Evolutionary conservation across 495 filamentous ascomycete species (phyloP), one percentile per base, ranked within the genome.

Genomic region (Bathelium albidoporum): DNA sequence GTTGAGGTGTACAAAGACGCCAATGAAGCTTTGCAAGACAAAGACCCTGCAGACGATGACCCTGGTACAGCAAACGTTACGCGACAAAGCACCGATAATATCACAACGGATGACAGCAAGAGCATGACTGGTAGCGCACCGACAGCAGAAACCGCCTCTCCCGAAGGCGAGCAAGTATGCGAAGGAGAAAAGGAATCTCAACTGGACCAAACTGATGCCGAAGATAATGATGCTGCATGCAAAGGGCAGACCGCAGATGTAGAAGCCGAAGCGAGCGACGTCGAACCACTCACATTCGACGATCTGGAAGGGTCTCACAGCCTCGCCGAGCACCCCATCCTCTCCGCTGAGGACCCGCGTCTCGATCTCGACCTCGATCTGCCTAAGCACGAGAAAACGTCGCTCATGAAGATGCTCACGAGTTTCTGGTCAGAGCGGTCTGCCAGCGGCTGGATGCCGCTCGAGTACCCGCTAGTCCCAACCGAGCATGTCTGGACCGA

Each of bases 381-480:
- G 16, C 91, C 90, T 1, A 94, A 88, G 67, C 90, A 98, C 68
- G 89, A 96, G 69, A 89, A 91, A 69, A 90, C 84, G 62, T 95
- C 91, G 22, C 81, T 97, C 60, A 85, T 97, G 85, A 95, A 92
- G 68, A 89, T 96, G 79, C 78, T 99, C 60, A 91, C 88, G 11
- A 95, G 91, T 63, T 99, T 99, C 76, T 99, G 95, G 95, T 95
- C 94, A 22, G 94, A 97, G 72, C 85, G 94, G 49, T 97, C 94
- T 24, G 90, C 95, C 44, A 96, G 90, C 75, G 91, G 92, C 52
- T 99, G 95, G 95, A 80, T 89, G n/a, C 83, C 87, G 29, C 80
- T 99, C 28, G 95, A 97, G 26, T 99, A 97, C 70, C 95, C 95
- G 12, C 80, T 96, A 32, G 88, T 85, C 68, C 81, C 88, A 16